These are phyloP conservation scores for Fusarium drepaniforme DNA, from an alignment of 2,329 filamentous ascomycete species.

Conservation along the genomic window DNA sequence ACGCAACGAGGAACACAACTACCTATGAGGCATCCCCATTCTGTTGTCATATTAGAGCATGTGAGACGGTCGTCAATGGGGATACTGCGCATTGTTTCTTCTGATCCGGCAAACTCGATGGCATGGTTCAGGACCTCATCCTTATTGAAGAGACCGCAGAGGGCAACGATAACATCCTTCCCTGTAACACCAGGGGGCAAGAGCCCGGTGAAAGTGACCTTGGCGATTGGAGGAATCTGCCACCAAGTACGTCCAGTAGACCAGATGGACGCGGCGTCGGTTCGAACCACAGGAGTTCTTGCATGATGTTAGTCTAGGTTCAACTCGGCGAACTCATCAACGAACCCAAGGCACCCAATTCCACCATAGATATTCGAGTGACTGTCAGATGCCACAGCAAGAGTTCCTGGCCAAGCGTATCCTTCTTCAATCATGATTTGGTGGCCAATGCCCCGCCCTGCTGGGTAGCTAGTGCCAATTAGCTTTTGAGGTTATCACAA, in stretches of 20 bases:
- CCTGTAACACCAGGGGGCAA: conserved; percentile 86
- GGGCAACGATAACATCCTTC: conserved; percentile 93
- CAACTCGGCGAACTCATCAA: neutral
- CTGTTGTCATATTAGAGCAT: too few species aligned
- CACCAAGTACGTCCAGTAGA: conserved; percentile 88
- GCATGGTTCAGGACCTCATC: conserved; percentile 92
- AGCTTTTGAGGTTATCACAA: neutral
- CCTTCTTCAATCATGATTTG: conserved; percentile 87
- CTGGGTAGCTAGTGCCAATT: neutral
- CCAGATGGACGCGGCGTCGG: conserved; percentile 89
- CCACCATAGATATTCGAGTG: conserved; percentile 86
- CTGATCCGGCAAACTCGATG: conserved; percentile 87
- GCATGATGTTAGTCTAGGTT: neutral
- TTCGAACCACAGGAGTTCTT: conserved; percentile 86
- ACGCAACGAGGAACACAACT: too few species aligned
- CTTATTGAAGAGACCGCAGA: conserved; percentile 88
- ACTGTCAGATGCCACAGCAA: conserved; percentile 82
- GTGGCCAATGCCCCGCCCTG: conserved; percentile 79
- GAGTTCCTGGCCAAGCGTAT: conserved; percentile 85
- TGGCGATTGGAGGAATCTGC: conserved; percentile 87
- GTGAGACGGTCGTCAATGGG: conserved; percentile 77
- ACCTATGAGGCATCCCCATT: too few species aligned
- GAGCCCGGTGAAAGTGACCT: conserved; percentile 80
- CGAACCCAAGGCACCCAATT: conserved; percentile 20
- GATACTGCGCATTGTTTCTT: conserved; percentile 80